phyloP scores from a whole-genome alignment of 345 rosid species.

The Salix caprea region DNA sequence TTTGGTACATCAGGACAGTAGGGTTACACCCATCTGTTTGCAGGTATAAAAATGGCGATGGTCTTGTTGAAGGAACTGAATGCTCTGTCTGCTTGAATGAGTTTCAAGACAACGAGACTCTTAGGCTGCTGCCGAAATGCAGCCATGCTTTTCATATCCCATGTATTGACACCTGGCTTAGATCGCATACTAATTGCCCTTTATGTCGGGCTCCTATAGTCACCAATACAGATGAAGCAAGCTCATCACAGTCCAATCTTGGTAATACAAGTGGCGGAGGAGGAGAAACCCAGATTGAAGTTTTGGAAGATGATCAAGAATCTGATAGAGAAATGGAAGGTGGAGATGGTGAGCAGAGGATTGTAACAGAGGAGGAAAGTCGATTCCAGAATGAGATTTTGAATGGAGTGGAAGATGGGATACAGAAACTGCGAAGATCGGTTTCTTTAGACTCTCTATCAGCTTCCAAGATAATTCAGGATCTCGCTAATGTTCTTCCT shows the following conservation, averaged over 20 bases:
- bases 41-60: constrained; percentile 17
- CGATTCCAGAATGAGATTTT: constrained; percentile 19
- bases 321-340: constrained; percentile 14
- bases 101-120: constrained; percentile 19
- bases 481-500: constrained; percentile 19
- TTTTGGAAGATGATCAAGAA: constrained; percentile 23
- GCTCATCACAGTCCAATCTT: background rate
- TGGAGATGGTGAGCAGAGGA: constrained; percentile 11
- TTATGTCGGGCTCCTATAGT: constrained; percentile 38
- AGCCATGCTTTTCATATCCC: constrained; percentile 25
- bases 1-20: constrained; percentile 22
- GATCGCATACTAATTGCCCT: constrained; percentile 27
- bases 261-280: background rate
- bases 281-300: constrained; percentile 24
- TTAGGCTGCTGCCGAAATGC: constrained; percentile 22
- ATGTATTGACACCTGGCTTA: constrained; percentile 29
- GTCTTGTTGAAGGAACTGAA: constrained; percentile 24
- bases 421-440: constrained; percentile 57
- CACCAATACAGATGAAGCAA: background rate
- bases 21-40: constrained; percentile 22
- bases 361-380: constrained; percentile 12
- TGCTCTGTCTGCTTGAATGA: constrained; percentile 27
- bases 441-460: constrained; percentile 64
- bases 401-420: constrained; percentile 17
- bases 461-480: constrained; percentile 42